Evolutionary conservation across 208 protist species (phyloP), one percentile per base, ranked within the genome.

Genomic region (Angomonas ambiguus): DNA sequence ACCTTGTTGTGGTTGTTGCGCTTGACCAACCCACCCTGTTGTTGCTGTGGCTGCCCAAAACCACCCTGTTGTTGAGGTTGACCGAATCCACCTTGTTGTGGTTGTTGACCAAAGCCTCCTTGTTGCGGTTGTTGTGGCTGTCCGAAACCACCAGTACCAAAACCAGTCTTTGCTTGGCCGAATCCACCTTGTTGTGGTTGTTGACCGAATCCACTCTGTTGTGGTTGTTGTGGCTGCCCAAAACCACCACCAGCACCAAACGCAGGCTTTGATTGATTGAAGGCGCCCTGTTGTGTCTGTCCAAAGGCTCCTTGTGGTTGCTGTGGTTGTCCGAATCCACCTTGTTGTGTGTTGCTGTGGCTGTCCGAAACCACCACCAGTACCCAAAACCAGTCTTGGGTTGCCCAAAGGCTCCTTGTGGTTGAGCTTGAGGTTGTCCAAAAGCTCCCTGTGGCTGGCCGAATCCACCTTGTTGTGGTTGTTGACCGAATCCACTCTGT

Each of bases 181-280:
- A 83, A 80, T 16, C 79, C 71, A 62, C 61, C 72, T 1, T 35
- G 20, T 42, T 65, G 62, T 49, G 48, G 41, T 28, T 53, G 49
- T 55, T 79, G 72, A 24, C 72, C 72, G 71, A 80, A 77, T 58
- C 77, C 77, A 42, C 70, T 70, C 10, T 68, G 35, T 59, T 59
- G 63, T 55, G 24, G 63, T 62, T 51, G 63, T 62, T 51, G 73
- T 34, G 65, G 28, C 42, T 79, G 72, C 34, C 72, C 72, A 74
- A 79, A 79, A 51, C 74, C 74, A 27, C 65, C 65, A 33, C 38
- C 64, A 33, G 25, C 53, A 22, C 20, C 18, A 78, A 55, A 70
- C 72, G 65, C 63, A 51, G 38, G 16, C n/a, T 35, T 51, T 42
- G n/a, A 25, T 31, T 80, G 71, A 33, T 66, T 66, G 59, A 80